These are phyloP conservation scores for Nadsonia starkeyi-henricii DNA, from an alignment of 1,139 yeast genomes.

Conservation along the genomic window DNA sequence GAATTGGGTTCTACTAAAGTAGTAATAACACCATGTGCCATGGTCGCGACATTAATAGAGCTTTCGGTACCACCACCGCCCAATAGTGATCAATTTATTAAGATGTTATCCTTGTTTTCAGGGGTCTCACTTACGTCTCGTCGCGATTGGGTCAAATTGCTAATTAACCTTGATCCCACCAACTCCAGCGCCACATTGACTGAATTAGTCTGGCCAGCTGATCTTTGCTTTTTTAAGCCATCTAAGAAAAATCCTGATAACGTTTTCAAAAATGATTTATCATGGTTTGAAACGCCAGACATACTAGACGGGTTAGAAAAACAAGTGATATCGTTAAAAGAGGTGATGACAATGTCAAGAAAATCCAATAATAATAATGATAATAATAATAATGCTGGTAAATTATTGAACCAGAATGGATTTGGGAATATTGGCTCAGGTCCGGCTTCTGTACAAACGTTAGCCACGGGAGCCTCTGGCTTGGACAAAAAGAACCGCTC, in stretches of 20 bases:
- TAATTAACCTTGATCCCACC: constrained; percentile 5
- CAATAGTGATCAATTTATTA: constrained; percentile 10
- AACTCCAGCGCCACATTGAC: constrained; percentile 3
- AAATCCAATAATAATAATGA: not conserved
- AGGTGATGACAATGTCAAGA: constrained; percentile 2
- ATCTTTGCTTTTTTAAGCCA: constrained; percentile 14
- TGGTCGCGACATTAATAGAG: not conserved
- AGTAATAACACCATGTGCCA: not conserved
- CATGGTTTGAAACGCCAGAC: constrained; percentile 6
- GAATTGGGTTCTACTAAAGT: not conserved
- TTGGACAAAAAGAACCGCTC: constrained; percentile 7
- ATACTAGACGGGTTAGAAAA: constrained; percentile 4
- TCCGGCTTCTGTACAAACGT: not conserved
- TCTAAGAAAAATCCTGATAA: constrained; percentile 17
- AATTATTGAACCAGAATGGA: constrained; percentile 11
- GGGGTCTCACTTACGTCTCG: constrained; percentile 12
- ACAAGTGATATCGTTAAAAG: constrained; percentile 2
- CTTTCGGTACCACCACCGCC: not conserved
- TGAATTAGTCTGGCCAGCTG: constrained; percentile 12
- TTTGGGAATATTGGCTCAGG: constrained; percentile 11
- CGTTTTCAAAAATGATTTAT: constrained; percentile 12
- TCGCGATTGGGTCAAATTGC: constrained; percentile 11
- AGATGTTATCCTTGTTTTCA: constrained; percentile 14
- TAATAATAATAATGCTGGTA: not conserved
- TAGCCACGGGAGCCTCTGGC: not conserved